Percentiles rank a stretch among this genome's conserved stretches.
Conservation (phyloP, 352 stramenopile genomes). For the Pythium brachiatum region DNA sequence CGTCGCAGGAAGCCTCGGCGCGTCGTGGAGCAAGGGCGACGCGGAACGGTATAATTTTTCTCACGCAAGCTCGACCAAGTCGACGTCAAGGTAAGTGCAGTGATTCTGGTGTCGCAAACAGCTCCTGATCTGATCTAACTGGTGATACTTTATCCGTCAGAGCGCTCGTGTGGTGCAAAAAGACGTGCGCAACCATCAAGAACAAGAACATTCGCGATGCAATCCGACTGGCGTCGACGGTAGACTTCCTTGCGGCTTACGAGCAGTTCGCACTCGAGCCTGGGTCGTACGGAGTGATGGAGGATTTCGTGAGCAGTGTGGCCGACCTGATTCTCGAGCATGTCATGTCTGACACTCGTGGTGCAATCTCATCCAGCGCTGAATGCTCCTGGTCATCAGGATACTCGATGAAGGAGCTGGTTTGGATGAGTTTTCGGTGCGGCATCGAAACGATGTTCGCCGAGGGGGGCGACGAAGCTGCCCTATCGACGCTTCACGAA, state of each 20-base stretch:
- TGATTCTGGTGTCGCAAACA: not conserved
- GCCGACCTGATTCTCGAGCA: slow-evolving; percentile 15
- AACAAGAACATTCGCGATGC: not conserved
- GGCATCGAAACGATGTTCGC: slow-evolving; percentile 17
- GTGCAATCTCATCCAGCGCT: not conserved
- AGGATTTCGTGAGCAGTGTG: not conserved
- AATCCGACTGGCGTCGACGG: slow-evolving; percentile 8
- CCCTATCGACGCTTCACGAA: slow-evolving; percentile 13
- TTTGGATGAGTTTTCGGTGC: slow-evolving; percentile 20
- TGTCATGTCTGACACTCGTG: not conserved
- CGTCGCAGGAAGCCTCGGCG: slow-evolving; percentile 4
- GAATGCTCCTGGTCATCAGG: not conserved
- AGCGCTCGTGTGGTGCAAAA: not conserved
- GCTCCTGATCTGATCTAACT: not conserved
- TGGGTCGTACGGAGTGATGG: not conserved
- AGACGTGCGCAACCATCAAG: not conserved
- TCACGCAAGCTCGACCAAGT: not conserved
- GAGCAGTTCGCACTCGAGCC: not conserved
- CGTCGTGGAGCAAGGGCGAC: not conserved
- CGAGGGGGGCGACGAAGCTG: not conserved
- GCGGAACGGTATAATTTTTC: not conserved
- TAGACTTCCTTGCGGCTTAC: slow-evolving; percentile 13
- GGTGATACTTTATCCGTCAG: not conserved
- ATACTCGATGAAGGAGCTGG: slow-evolving; percentile 6
- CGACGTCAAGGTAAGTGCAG: not conserved